Conservation (phyloP, 768 basidiomycete species). For the Trichaptum fuscoviolaceum region DNA sequence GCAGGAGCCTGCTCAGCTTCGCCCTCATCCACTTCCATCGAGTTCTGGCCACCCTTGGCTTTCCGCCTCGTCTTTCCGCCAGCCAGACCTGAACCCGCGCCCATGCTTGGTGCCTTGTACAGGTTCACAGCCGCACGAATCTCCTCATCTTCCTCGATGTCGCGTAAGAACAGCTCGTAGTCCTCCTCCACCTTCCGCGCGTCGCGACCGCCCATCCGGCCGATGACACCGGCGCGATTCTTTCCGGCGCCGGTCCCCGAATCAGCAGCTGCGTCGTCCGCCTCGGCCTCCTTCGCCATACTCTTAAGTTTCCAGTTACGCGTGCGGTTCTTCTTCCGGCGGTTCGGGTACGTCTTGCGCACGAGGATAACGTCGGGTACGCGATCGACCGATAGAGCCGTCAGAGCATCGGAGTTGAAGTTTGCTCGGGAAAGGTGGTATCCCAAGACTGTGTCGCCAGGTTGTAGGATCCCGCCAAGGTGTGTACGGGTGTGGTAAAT, state of each 20-base stretch:
- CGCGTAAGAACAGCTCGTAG: conserved; percentile 92
- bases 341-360: conserved; percentile 92
- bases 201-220: conserved; percentile 85
- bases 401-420: conserved; percentile 88
- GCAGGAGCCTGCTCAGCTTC: conserved; percentile 16
- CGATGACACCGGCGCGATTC: conserved; percentile 75
- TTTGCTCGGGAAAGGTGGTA: conserved; percentile 87
- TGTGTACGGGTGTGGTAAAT: conserved; percentile 97
- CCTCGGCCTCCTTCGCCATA: conserved; percentile 89
- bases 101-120: conserved; percentile 68
- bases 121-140: conserved; percentile 81
- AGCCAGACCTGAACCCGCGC: conserved; percentile 29
- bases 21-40: conserved; percentile 65
- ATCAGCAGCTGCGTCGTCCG: conserved; percentile 73
- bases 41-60: conserved; percentile 33
- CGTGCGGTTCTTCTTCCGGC: conserved; percentile 83
- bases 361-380: conserved; percentile 92
- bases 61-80: conserved; percentile 36
- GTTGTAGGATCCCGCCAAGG: conserved; percentile 88
- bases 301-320: conserved; percentile 86
- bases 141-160: conserved; percentile 93
- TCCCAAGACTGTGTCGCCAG: conserved; percentile 90
- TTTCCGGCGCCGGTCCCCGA: neutral
- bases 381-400: conserved; percentile 54
- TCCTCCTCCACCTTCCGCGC: conserved; percentile 92